These are phyloP conservation scores for Otatea glauca DNA, from an alignment of 176 grass and related monocot species.

Conservation along the genomic window DNA sequence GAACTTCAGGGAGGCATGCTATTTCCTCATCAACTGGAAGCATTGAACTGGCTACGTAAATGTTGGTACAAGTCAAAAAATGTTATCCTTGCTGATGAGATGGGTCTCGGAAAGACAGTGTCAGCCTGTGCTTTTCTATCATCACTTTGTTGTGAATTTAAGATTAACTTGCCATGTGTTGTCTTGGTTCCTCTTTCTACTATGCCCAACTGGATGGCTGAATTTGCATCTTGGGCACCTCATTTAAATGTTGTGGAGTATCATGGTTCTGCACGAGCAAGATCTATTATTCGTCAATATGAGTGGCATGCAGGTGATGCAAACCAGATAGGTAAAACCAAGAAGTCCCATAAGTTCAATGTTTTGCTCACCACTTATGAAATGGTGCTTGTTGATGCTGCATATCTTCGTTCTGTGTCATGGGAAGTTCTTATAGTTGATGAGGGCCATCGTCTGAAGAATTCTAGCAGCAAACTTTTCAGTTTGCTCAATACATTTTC, in stretches of 20 bases:
- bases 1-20: slow-evolving; percentile 88
- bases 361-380: slow-evolving; percentile 96
- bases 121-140: slow-evolving; percentile 96
- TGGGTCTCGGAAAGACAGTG: slow-evolving; percentile 98
- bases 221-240: slow-evolving; percentile 93
- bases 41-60: slow-evolving; percentile 98
- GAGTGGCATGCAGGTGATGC: slow-evolving; percentile 84
- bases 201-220: slow-evolving; percentile 98
- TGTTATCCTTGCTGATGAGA: slow-evolving; percentile 99
- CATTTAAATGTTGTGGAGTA: slow-evolving; percentile 99
- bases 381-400: slow-evolving; percentile 93
- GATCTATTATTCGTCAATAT: slow-evolving; percentile 90
- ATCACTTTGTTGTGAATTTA: slow-evolving; percentile 89
- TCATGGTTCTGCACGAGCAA: slow-evolving; percentile 89
- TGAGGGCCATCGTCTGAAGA: slow-evolving; percentile 95
- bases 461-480: slow-evolving; percentile 97
- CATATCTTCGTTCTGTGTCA: slow-evolving; percentile 83
- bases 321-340: slow-evolving; percentile 60
- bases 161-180: slow-evolving; percentile 74
- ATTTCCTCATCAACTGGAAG: slow-evolving; percentile 97
- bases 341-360: slow-evolving; percentile 84
- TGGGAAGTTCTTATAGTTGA: slow-evolving; percentile 99
- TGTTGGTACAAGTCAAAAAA: slow-evolving; percentile 95
- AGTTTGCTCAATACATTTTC: slow-evolving; percentile 84
- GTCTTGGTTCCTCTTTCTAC: slow-evolving; percentile 97